A percentile compares a stretch with the other conserved stretches of the same genome.
Conservation (phyloP, 2,329 filamentous ascomycete species). For the Leptodontidium sp. region DNA sequence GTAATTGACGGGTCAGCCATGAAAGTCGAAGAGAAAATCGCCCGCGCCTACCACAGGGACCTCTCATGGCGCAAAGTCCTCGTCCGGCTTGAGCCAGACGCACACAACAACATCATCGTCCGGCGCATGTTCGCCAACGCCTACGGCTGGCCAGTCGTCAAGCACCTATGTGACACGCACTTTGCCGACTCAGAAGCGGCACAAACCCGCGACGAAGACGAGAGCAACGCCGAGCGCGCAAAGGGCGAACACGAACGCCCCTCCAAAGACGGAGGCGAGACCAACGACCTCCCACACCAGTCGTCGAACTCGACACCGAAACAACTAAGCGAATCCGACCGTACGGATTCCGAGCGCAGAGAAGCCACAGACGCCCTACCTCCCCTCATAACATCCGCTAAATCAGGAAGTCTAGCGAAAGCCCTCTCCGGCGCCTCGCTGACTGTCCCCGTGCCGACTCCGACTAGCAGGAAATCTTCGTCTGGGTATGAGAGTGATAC, state of each 20-base stretch:
- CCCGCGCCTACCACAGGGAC: conserved; percentile 90
- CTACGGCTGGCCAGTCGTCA: conserved; percentile 95
- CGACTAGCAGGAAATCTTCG: conserved; percentile 9
- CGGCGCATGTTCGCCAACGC: conserved; percentile 97
- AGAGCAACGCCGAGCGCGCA: conserved; percentile 73
- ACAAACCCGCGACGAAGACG: conserved; percentile 71
- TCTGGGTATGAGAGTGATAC: conserved; percentile 55
- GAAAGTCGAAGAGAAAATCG: conserved; percentile 97
- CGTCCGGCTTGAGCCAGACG: conserved; percentile 93
- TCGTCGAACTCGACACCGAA: conserved; percentile 3
- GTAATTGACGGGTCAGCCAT: conserved; percentile 71
- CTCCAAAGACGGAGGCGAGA: conserved; percentile 72
- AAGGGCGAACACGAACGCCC: conserved; percentile 64
- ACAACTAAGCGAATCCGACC: conserved; percentile 48
- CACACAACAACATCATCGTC: conserved; percentile 98
- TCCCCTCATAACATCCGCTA: conserved; percentile 37
- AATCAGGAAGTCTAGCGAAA: conserved; percentile 34
- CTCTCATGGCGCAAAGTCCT: conserved; percentile 97
- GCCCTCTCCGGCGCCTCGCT: conserved; percentile 23
- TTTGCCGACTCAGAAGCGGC: conserved; percentile 80
- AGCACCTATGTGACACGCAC: conserved; percentile 94
- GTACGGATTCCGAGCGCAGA: conserved; percentile 56
- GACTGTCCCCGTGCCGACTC: conserved; percentile 9
- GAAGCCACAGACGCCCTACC: conserved; percentile 53
- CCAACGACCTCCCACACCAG: conserved; percentile 48